A percentile compares a stretch with the other conserved stretches of the same genome.
Conservation (phyloP, 306 rosid species). For the Medicago ruthenica region DNA sequence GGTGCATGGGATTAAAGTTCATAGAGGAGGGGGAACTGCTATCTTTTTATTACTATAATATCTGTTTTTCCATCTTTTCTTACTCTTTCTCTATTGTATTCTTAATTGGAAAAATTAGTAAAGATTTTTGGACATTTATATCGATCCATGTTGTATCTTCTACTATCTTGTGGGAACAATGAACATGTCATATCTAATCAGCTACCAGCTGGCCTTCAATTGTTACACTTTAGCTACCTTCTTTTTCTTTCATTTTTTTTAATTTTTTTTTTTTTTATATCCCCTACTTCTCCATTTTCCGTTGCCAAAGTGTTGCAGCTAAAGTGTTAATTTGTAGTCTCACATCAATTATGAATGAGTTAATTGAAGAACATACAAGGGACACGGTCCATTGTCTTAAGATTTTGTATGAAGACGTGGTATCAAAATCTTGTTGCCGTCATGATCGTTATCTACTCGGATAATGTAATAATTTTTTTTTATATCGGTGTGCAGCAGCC, state of each 20-base stretch:
- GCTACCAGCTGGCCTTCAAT: background rate
- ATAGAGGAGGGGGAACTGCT: background rate
- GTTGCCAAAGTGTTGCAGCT: background rate
- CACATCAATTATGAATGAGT: background rate
- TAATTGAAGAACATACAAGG: background rate
- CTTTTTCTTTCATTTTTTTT: background rate
- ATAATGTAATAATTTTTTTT: too few species aligned
- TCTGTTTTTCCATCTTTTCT: background rate
- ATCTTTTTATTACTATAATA: background rate
- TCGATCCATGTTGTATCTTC: background rate
- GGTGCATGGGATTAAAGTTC: slow-evolving; percentile 41
- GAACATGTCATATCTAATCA: background rate
- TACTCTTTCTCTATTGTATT: background rate
- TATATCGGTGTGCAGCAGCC: too few species aligned
- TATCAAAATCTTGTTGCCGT: too few species aligned
- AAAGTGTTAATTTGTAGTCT: background rate
- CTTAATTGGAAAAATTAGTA: background rate
- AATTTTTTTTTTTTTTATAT: too few species aligned
- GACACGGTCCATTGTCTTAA: too few species aligned
- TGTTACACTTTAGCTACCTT: background rate
- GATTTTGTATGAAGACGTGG: too few species aligned
- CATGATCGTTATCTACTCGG: too few species aligned
- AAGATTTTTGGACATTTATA: background rate
- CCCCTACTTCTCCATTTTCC: too few species aligned
- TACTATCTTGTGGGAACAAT: background rate